phyloP scores from a whole-genome alignment of 202 grass and related monocot genomes.

The Cymbopogon flexuosus region DNA sequence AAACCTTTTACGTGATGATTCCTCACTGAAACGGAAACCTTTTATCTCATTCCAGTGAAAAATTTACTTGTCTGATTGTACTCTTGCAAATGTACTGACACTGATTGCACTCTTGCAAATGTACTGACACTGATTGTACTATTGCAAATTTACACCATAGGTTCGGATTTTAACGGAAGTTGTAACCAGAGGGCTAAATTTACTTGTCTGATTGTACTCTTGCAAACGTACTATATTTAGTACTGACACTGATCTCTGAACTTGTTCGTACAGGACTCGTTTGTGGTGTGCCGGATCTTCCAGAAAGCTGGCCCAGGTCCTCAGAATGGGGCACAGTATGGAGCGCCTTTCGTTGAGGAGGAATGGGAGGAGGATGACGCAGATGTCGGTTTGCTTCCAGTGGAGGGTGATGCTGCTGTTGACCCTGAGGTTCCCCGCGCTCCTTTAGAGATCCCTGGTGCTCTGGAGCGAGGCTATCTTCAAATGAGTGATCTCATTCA shows the following conservation, averaged over 20 bases:
- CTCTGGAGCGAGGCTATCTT: slow-evolving; percentile 54
- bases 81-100: too few species aligned
- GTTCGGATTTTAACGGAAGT: neutral
- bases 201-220: neutral
- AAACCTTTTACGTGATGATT: neutral
- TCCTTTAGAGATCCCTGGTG: slow-evolving; percentile 41
- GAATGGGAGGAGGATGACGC: slow-evolving; percentile 70
- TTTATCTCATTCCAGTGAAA: too few species aligned
- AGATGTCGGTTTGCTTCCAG: slow-evolving; percentile 37
- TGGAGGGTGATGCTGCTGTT: slow-evolving; percentile 21
- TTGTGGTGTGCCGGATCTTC: slow-evolving; percentile 89
- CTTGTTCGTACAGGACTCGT: slow-evolving; percentile 52
- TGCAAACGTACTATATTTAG: neutral
- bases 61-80: too few species aligned
- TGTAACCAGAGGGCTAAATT: neutral
- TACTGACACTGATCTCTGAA: neutral
- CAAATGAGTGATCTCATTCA: slow-evolving; percentile 63
- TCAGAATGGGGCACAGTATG: slow-evolving; percentile 89
- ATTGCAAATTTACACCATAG: too few species aligned
- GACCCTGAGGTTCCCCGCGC: slow-evolving; percentile 30
- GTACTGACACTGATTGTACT: too few species aligned
- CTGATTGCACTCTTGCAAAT: too few species aligned
- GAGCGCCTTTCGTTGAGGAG: slow-evolving; percentile 83
- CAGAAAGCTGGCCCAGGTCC: slow-evolving; percentile 81
- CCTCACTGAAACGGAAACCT: too few species aligned